Conservation (phyloP, 108 stramenopile species). For the Cyclotella cryptica region DNA sequence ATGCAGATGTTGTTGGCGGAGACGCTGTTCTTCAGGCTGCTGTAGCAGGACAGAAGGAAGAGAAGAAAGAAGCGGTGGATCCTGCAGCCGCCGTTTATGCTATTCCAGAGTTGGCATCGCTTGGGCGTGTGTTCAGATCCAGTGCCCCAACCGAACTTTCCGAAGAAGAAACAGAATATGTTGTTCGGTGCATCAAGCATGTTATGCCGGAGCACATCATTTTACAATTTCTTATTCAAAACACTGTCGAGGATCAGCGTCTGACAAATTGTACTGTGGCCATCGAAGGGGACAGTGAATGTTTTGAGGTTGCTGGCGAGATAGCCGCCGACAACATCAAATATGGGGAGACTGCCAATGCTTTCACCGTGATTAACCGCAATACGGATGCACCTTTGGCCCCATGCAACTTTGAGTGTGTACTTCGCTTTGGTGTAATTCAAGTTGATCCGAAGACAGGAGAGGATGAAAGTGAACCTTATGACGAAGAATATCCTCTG, state of each 20-base stretch:
- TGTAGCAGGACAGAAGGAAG: slow-evolving; percentile 49
- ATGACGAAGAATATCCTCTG: slow-evolving; percentile 87
- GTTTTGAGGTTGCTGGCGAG: slow-evolving; percentile 56
- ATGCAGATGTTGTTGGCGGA: slow-evolving; percentile 38
- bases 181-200: slow-evolving; percentile 84
- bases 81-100: slow-evolving; percentile 70
- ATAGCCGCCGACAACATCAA: slow-evolving; percentile 59
- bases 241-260: slow-evolving; percentile 89
- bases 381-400: slow-evolving; percentile 47
- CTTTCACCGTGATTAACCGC: slow-evolving; percentile 73
- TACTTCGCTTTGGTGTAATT: slow-evolving; percentile 69
- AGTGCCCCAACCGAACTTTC: slow-evolving; percentile 59
- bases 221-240: slow-evolving; percentile 86
- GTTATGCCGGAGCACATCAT: slow-evolving; percentile 84
- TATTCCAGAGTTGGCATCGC: slow-evolving; percentile 76
- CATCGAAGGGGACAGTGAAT: slow-evolving; percentile 66
- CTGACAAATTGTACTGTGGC: slow-evolving; percentile 75
- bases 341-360: slow-evolving; percentile 71
- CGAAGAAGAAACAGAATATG: slow-evolving; percentile 85
- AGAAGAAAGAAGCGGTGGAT: slow-evolving; percentile 58
- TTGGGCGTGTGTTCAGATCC: slow-evolving; percentile 77
- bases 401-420: slow-evolving; percentile 61
- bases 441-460: slow-evolving; percentile 75
- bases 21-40: slow-evolving; percentile 45
- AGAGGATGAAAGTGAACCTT: slow-evolving; percentile 73